Conservation (phyloP, 2,329 filamentous ascomycete species). For the Acephala macrosclerotiorum region DNA sequence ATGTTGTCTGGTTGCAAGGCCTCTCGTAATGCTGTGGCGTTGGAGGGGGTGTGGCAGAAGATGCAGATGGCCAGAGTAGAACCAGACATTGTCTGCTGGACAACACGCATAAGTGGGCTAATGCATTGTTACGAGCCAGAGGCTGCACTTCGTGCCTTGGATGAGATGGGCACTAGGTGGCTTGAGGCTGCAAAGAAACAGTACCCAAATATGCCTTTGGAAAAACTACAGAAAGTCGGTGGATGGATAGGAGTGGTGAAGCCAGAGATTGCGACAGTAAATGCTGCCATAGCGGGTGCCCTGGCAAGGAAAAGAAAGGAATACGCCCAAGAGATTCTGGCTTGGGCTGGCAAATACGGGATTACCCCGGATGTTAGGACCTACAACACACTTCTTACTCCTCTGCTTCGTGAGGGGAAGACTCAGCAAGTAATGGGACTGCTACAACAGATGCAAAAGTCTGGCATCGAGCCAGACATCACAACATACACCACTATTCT, state of each 20-base stretch:
- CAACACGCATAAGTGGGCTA: constrained; percentile 71
- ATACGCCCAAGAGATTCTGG: constrained; percentile 61
- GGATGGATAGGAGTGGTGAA: constrained; percentile 52
- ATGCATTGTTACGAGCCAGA: constrained; percentile 61
- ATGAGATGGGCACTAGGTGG: constrained; percentile 72
- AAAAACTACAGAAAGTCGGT: constrained; percentile 41
- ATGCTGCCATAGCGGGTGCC: constrained; percentile 72
- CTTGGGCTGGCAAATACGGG: constrained; percentile 50
- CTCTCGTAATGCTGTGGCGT: constrained; percentile 62
- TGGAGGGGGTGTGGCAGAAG: constrained; percentile 72
- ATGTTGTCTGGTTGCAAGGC: constrained; percentile 76
- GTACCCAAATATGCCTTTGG: constrained; percentile 30
- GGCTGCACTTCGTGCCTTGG: constrained; percentile 67
- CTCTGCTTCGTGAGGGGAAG: constrained; percentile 60
- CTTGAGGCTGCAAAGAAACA: constrained; percentile 35
- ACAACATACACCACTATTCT: constrained; percentile 78
- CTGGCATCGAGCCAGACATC: constrained; percentile 65
- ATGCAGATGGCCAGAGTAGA: constrained; percentile 63
- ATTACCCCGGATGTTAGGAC: constrained; percentile 56
- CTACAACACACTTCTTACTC: constrained; percentile 74
- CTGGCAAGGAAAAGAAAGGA: constrained; percentile 55
- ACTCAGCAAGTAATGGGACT: constrained; percentile 57
- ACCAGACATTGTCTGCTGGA: constrained; percentile 74
- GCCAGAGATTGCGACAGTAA: constrained; percentile 71
- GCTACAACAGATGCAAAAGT: constrained; percentile 64